Base-by-base conservation (phyloP, 208 protist species). In the Acanthamoeba royreba region DNA sequence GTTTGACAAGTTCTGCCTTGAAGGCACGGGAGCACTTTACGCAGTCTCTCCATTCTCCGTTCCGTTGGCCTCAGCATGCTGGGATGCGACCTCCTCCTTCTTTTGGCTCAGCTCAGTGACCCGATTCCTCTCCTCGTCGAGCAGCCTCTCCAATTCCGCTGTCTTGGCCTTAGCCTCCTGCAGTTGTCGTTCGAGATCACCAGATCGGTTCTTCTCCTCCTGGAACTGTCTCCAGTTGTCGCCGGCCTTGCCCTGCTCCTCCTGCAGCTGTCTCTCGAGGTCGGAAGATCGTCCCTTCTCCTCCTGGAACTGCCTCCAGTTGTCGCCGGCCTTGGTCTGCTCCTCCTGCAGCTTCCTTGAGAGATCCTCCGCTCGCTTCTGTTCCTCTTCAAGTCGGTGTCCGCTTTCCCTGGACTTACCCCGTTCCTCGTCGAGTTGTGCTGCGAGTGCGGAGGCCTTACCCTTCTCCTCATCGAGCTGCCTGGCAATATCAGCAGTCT, bases 291-390 rank as follows among this genome's bases (percentile, higher is more conserved):
- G 72, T 38, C 17, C 52, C 72, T 83, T 83, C 72, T 83, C 72
- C 72, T 83, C 72, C 43, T 83, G 43, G 42, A 38, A 83, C 42
- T 83, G 38, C 4, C 42, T 2, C 72, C 72, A 83, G 72, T 83
- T 83, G 43, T 83, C 72, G 72, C 72, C 72, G 5, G 72, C 72
- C 72, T 83, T 83, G 42, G 42, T 83, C 72, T 83, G 72, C 25
- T 83, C 72, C 72, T 83, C 72, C 72, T 83, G 46, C n/a, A 83
- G 72, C 22, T 53, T 38, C 3, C 72, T 47, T 45, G 46, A 38
- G 25, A 83, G 72, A 7, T 53, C 72, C 43, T 45, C n/a, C 15
- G 43, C 42, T 83, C 72, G 72, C 72, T 52, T 47, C 43, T 83
- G 72, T 31, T 52, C 72, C 72, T 83, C 72, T 45, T 83, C 72